phyloP scores from a whole-genome alignment of 177 flowering plant species.

The Tripterygium wilfordii region DNA sequence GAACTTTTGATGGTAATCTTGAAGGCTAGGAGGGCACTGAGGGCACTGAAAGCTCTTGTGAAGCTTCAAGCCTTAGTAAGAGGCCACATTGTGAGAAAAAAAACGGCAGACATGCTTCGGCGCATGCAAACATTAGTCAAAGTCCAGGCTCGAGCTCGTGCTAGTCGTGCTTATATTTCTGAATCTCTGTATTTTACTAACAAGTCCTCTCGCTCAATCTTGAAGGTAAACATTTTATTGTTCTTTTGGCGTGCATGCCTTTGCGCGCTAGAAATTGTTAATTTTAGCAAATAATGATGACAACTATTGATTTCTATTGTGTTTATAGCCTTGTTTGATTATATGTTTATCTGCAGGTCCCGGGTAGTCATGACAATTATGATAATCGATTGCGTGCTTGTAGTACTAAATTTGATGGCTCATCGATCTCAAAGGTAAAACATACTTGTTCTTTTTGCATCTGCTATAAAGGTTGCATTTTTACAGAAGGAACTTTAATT shows the following conservation, averaged over 20 bases:
- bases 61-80: conserved; percentile 90
- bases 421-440: conserved; percentile 16
- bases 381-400: conserved; percentile 5
- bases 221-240: conserved; percentile 33
- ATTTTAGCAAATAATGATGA: too few species aligned
- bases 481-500: neutral
- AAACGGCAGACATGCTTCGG: conserved; percentile 59
- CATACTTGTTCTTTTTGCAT: neutral
- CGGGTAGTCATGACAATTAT: conserved; percentile 7
- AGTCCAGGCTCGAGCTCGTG: conserved; percentile 70
- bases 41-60: conserved; percentile 83
- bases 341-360: conserved; percentile 16
- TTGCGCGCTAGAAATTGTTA: too few species aligned
- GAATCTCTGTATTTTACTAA: conserved; percentile 20
- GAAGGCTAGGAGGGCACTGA: conserved; percentile 35
- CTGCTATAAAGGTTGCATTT: too few species aligned
- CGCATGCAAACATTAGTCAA: conserved; percentile 83
- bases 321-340: too few species aligned
- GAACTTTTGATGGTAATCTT: neutral
- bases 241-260: too few species aligned
- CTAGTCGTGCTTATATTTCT: conserved; percentile 29
- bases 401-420: conserved; percentile 14
- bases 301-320: too few species aligned
- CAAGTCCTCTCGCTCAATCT: conserved; percentile 24
- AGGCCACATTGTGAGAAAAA: conserved; percentile 85